phyloP scores from a whole-genome alignment of 345 rosid species.

The Clarkia xantiana region DNA sequence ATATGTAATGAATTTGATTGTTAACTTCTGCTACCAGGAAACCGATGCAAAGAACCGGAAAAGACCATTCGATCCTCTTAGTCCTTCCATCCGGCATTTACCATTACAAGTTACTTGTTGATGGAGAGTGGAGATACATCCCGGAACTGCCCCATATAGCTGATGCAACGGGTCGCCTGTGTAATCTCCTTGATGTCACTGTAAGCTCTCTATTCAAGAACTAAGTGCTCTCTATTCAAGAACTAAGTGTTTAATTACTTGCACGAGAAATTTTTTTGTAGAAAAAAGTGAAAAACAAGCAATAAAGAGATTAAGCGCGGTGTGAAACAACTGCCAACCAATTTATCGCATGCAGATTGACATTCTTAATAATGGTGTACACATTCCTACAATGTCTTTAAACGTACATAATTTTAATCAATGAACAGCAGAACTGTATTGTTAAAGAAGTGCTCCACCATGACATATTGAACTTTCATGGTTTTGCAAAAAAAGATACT shows the following conservation, averaged over 20 bases:
- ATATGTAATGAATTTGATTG: too few relatives aligned
- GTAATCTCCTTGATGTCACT: constrained; percentile 72
- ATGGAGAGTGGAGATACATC: constrained; percentile 65
- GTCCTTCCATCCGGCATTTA: constrained; percentile 71
- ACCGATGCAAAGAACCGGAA: constrained; percentile 60
- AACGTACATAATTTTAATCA: too few relatives aligned
- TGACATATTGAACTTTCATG: too few relatives aligned
- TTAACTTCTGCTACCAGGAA: constrained; percentile 36
- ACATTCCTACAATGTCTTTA: too few relatives aligned
- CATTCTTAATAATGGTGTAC: too few relatives aligned
- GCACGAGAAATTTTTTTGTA: background rate
- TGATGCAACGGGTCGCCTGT: constrained; percentile 49
- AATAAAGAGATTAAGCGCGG: too few relatives aligned
- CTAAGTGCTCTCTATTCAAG: background rate
- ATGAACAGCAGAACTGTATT: too few relatives aligned
- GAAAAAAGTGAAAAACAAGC: too few relatives aligned
- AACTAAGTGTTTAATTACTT: background rate
- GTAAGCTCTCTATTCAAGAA: constrained; percentile 24
- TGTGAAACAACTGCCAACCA: too few relatives aligned
- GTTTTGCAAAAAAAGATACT: too few relatives aligned
- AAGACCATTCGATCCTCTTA: constrained; percentile 65
- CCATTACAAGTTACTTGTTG: constrained; percentile 81
- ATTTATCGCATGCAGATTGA: too few relatives aligned
- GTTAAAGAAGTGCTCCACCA: too few relatives aligned
- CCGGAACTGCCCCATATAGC: constrained; percentile 73